Evolutionary conservation across 2,329 filamentous ascomycete genomes (phyloP), one percentile per base, ranked within the genome.

Genomic region (Beauveria australis): DNA sequence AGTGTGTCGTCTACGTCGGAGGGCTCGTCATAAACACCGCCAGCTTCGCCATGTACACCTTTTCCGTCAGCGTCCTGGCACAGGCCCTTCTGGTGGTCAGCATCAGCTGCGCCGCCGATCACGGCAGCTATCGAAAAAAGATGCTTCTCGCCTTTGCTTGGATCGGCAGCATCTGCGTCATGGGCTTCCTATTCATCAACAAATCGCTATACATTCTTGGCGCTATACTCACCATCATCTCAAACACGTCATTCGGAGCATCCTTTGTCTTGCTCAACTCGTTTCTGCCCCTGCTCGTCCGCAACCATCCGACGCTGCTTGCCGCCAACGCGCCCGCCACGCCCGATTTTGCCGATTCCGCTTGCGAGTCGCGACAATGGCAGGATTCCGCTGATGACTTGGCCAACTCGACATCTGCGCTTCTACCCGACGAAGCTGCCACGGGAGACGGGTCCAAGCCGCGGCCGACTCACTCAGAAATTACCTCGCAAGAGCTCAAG

Each of bases 41-140:
- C 41, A 95, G 90, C 73, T 97, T 97, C 73, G 93, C 92, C 71
- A 96, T 97, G 91, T 97, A 97, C 75, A 97, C 92, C 2, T 99
- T 99, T 74, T 96, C 92, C 61, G 79, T 95, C 69, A 95, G 91
- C 71, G 94, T 99, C 1, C 74, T 97, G 22, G 74, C 97, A 12
- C 94, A 99, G 72, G 89, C 92, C 1, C 75, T 97, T 30, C 77
- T 97, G 33, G 95, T 99, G 48, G 91, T 99, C 64, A 96, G 92
- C 70, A 96, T 99, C 80, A 96, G 92, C 69, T 94, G 91, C 60
- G 92, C 93, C 8, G 94, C 94, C 61, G 94, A 99, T 72, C 93
- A 97, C 74, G 94, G 94, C 64, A 88, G 84, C 66, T 94, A 92
- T 76, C 87, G 94, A 62, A 99, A 97, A 79, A 89, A 86, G 59